Evolutionary conservation across 129 eudicot species (phyloP), one percentile per base, ranked within the genome.

Genomic region (Scalesia atractyloides): DNA sequence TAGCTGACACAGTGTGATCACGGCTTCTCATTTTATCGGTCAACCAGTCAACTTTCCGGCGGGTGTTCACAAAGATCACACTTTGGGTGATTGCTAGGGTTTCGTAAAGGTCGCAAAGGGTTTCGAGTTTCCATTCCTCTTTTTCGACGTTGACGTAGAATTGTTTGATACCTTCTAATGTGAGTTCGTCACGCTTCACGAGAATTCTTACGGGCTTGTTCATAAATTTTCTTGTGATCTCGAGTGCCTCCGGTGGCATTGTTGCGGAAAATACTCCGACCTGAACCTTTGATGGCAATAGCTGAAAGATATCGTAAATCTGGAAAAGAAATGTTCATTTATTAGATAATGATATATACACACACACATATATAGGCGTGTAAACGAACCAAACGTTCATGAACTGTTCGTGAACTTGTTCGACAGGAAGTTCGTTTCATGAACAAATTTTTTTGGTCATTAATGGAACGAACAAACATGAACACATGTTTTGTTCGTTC

Each of bases 1-100:
- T 88, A 16, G 95, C 95, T 2, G 90, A 85, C 39, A 88, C 95
- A 0, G 90, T 88, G 69, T 78, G 86, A 46, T 83, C 84, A 17
- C 83, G 76, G 81, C 72, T 20, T 37, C 86, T 64, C 87, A 79
- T 79, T 62, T 83, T 83, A 62, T 83, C 84, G 9, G 84, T 83
- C 47, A 83, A 63, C 87, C 81, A 82, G 70, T 82, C 83, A 63
- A 77, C 86, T 65, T 82, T 82, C 5, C 86, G 41, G 43, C 85
- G 61, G 1, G 87, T 75, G 81, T 83, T 79, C 41, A 79, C 86
- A 10, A 79, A 83, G 60, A 83, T 83, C 26, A 83, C 81, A 74
- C 86, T 83, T 46, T 79, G 86, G 10, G 86, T 83, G 78, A 83
- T 85, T 67, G 90, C 90, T 33, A 85, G 71, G 9, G 89, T 87